Base-by-base conservation (phyloP, 2,329 filamentous ascomycete genomes). In the Rhynchosporium secalis region DNA sequence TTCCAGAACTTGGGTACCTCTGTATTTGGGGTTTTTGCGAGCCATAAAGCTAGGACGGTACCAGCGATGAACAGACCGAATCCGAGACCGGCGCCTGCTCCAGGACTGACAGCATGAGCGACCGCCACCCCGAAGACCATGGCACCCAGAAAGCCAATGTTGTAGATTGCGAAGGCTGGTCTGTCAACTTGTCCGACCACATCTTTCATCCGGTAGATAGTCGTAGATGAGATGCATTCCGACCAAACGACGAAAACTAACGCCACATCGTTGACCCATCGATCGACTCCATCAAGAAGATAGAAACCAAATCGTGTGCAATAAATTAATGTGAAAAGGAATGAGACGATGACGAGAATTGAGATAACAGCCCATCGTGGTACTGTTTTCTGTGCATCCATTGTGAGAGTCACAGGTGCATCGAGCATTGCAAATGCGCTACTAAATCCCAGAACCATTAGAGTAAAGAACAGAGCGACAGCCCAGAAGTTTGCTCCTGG, bases 401-500 rank as follows among this genome's bases (percentile, higher is more conserved):
- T 56, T 15, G 54, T 56, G 13, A 56, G 54, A 47, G 54, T 56
- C 40, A 56, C 54, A 20, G 31, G 40, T 10, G 54, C 54, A 28
- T 46, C 54, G 9, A 56, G 41, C 54, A 56, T 56, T 7, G 54
- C 54, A 38, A 56, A 56, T 5, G 54, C 54, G 3, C 40, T 33
- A 20, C 41, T 56, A 40, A 56, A 56, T 10, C 54, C 54, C 4
- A 56, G 40, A 5, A 56, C 40, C 54, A 56, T 56, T 8, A 56
- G 43, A 4, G 54, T 56, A 13, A 46, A 56, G 28, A 56, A 56
- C 6, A 56, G 31, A 31, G 40, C 40, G 33, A 47, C 36, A 26
- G 54, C 54, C 54, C 54, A 56, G n/a, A 56, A 56, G 10, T 56
- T 56, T n/a, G 54, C 40, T n/a, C 54, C 54, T 46, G 54, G 54